phyloP scores from a whole-genome alignment of 306 rosid species.

The Prunus mira region DNA sequence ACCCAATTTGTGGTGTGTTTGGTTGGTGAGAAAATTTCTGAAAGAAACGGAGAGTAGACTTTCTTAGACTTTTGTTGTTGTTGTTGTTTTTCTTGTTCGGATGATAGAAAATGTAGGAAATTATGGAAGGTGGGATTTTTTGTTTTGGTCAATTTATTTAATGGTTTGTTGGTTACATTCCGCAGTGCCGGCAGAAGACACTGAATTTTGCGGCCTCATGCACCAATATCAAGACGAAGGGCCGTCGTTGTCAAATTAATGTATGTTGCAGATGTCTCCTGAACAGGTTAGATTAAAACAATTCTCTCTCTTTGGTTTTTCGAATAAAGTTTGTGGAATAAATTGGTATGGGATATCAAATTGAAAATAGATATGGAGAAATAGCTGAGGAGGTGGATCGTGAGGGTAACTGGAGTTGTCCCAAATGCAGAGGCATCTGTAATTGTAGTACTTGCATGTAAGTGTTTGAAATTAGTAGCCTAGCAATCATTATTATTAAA shows the following conservation, averaged over 20 bases:
- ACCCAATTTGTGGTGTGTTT: background rate
- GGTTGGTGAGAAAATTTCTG: background rate
- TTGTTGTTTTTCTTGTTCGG: background rate
- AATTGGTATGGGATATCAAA: background rate
- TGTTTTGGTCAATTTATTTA: background rate
- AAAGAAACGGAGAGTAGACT: background rate
- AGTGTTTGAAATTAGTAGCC: slow-evolving; percentile 10
- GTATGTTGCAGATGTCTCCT: slow-evolving; percentile 65
- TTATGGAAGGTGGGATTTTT: background rate
- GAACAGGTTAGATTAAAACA: slow-evolving; percentile 50
- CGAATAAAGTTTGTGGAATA: background rate
- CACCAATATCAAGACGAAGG: slow-evolving; percentile 34
- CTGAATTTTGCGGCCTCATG: slow-evolving; percentile 53
- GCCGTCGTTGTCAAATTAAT: slow-evolving; percentile 39
- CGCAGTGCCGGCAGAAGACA: slow-evolving; percentile 77
- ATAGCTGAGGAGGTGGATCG: slow-evolving; percentile 42
- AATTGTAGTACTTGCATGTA: slow-evolving; percentile 80
- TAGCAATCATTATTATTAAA: background rate
- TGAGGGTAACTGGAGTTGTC: slow-evolving; percentile 60
- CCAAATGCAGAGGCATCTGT: slow-evolving; percentile 71
- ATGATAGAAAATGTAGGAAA: background rate
- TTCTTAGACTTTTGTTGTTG: background rate
- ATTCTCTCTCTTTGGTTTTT: background rate
- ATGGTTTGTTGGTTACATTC: slow-evolving; percentile 6
- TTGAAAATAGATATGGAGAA: slow-evolving; percentile 65